phyloP scores from a whole-genome alignment of 768 basidiomycete genomes.

The Clitopilus hobsonii region DNA sequence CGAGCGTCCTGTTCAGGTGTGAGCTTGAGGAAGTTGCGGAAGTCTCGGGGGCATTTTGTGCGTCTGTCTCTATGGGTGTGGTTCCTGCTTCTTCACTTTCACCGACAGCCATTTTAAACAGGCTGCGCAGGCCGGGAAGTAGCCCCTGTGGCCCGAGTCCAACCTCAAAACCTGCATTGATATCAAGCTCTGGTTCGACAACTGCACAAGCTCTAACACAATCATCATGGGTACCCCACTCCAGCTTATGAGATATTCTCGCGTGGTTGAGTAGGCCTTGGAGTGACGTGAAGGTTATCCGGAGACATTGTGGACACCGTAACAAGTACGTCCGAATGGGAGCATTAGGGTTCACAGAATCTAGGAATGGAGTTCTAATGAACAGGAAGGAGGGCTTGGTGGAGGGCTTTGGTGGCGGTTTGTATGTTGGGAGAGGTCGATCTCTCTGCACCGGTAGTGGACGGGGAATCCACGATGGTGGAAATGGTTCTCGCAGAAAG shows the following conservation, averaged over 20 bases:
- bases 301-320: conserved; percentile 40
- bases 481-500: conserved; percentile 24
- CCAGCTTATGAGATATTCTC: conserved; percentile 41
- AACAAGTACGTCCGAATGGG: conserved; percentile 30
- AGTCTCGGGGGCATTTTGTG: background rate
- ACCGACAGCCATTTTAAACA: conserved; percentile 49
- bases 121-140: conserved; percentile 40
- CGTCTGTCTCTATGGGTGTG: background rate
- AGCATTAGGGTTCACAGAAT: conserved; percentile 15
- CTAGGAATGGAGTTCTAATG: conserved; percentile 26
- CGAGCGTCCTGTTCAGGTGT: conserved; percentile 37
- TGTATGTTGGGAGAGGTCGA: conserved; percentile 22
- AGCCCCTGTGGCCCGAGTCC: conserved; percentile 35
- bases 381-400: conserved; percentile 32
- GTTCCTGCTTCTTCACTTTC: conserved; percentile 1
- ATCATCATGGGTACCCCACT: conserved; percentile 54
- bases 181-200: conserved; percentile 32
- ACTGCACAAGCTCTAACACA: conserved; percentile 48
- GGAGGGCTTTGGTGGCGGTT: conserved; percentile 13
- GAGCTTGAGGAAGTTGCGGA: conserved; percentile 7
- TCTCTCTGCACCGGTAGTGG: conserved; percentile 15
- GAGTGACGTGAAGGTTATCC: conserved; percentile 41
- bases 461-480: conserved; percentile 15
- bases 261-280: conserved; percentile 55
- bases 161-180: conserved; percentile 38